Conservation (phyloP, 352 stramenopile species). For the Blastocystis sp. region DNA sequence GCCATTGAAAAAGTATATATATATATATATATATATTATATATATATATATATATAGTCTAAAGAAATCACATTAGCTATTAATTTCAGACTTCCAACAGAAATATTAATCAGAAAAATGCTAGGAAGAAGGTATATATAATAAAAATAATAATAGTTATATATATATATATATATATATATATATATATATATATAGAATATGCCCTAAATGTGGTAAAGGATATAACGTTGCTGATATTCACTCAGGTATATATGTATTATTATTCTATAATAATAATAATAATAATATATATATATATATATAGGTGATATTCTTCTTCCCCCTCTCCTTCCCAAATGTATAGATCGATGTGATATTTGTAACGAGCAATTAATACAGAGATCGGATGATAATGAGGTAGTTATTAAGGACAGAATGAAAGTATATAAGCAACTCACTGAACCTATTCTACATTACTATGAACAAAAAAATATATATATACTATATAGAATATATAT, state of each 20-base stretch:
- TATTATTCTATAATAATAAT: too few relatives aligned
- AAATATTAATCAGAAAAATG: constrained; percentile 22
- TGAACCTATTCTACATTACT: constrained; percentile 4
- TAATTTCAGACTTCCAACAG: constrained; percentile 23
- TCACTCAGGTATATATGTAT: too few relatives aligned
- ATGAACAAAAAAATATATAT: constrained; percentile 15
- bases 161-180: neutral
- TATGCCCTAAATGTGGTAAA: constrained; percentile 17
- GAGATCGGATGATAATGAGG: constrained; percentile 18
- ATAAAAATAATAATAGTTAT: too few relatives aligned
- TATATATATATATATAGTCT: too few relatives aligned
- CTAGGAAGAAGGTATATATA: constrained; percentile 2
- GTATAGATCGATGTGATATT: constrained; percentile 7
- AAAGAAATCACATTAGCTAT: constrained; percentile 12
- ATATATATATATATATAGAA: neutral
- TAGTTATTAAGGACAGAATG: constrained; percentile 29
- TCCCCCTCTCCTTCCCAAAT: constrained; percentile 18
- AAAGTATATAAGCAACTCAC: constrained; percentile 19
- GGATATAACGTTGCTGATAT: constrained; percentile 32
- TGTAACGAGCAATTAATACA: constrained; percentile 23
- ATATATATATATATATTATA: too few relatives aligned
- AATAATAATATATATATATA: too few relatives aligned
- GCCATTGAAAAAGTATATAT: constrained; percentile 13
- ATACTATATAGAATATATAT: neutral
- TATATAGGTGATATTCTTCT: constrained; percentile 9